phyloP scores from a whole-genome alignment of 139 green algal genomes.

The Dunaliella sp. region DNA sequence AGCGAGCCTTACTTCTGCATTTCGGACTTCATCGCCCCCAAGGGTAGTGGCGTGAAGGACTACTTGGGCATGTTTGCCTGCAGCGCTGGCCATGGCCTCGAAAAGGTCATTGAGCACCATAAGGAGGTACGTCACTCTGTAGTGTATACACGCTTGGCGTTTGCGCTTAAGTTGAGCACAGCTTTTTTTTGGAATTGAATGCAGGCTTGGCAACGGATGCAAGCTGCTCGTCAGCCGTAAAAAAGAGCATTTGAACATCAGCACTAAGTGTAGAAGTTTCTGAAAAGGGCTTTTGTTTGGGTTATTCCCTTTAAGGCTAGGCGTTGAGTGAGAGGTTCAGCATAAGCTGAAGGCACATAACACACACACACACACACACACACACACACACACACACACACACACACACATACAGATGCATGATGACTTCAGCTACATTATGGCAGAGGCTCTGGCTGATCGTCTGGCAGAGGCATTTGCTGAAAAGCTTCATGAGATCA shows the following conservation, averaged over 20 bases:
- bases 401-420: conserved; percentile 19
- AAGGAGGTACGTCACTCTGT: conserved; percentile 67
- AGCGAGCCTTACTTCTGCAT: conserved; percentile 85
- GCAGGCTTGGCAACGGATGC: no score
- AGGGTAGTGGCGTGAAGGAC: conserved; percentile 76
- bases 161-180: background rate
- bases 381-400: background rate
- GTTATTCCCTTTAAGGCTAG: no score
- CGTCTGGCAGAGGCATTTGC: conserved; percentile 95
- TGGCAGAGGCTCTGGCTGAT: conserved; percentile 96
- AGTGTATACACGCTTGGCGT: no score
- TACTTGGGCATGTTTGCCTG: conserved; percentile 97
- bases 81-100: conserved; percentile 84
- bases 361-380: background rate
- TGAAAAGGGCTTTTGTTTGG: no score
- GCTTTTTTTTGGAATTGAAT: no score
- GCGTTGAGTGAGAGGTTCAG: no score
- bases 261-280: no score
- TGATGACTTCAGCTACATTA: conserved; percentile 96
- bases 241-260: no score
- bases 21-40: conserved; percentile 95
- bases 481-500: conserved; percentile 91
- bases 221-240: no score
- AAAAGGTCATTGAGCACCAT: conserved; percentile 73
- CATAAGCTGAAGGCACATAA: no score